Percentiles rank a stretch among this genome's conserved stretches.
Conservation (phyloP, 2,329 filamentous ascomycete genomes). For the Neonectria sp. region DNA sequence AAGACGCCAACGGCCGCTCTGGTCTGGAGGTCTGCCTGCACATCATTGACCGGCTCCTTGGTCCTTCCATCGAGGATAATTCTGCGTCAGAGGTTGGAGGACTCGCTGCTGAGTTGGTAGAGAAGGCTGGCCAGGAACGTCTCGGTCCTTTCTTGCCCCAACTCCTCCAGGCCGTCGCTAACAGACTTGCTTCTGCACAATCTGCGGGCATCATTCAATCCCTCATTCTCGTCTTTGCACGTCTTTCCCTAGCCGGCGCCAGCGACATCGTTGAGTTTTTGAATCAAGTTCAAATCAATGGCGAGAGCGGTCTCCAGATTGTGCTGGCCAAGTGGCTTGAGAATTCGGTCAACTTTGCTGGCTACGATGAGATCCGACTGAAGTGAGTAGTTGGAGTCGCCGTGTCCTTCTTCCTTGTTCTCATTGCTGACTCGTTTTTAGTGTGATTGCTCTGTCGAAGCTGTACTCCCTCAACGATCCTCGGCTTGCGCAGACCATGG, state of each 20-base stretch:
- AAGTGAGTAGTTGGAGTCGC: slow-evolving; percentile 74
- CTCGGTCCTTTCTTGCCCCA: slow-evolving; percentile 92
- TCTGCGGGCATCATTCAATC: slow-evolving; percentile 95
- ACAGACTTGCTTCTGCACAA: slow-evolving; percentile 84
- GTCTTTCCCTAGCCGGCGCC: slow-evolving; percentile 87
- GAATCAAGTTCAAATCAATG: slow-evolving; percentile 84
- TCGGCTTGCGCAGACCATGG: slow-evolving; percentile 82
- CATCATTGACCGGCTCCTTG: slow-evolving; percentile 92
- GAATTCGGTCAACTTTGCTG: slow-evolving; percentile 97
- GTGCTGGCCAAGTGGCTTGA: slow-evolving; percentile 97
- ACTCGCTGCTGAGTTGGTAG: slow-evolving; percentile 93
- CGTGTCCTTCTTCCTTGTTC: not conserved
- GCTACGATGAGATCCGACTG: slow-evolving; percentile 96
- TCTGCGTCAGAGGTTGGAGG: slow-evolving; percentile 97
- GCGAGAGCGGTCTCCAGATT: slow-evolving; percentile 86
- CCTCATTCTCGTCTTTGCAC: slow-evolving; percentile 93
- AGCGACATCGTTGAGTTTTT: slow-evolving; percentile 94
- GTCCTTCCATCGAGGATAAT: slow-evolving; percentile 88
- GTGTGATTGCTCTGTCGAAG: slow-evolving; percentile 93
- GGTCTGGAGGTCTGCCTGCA: slow-evolving; percentile 91
- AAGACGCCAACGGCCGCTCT: slow-evolving; percentile 82
- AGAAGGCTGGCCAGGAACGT: slow-evolving; percentile 92
- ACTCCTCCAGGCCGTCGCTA: slow-evolving; percentile 90
- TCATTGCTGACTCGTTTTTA: slow-evolving; percentile 57
- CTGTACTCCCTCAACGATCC: slow-evolving; percentile 90